phyloP scores from a whole-genome alignment of 1,139 yeast genomes.

The Magnusiomyces ingens region DNA sequence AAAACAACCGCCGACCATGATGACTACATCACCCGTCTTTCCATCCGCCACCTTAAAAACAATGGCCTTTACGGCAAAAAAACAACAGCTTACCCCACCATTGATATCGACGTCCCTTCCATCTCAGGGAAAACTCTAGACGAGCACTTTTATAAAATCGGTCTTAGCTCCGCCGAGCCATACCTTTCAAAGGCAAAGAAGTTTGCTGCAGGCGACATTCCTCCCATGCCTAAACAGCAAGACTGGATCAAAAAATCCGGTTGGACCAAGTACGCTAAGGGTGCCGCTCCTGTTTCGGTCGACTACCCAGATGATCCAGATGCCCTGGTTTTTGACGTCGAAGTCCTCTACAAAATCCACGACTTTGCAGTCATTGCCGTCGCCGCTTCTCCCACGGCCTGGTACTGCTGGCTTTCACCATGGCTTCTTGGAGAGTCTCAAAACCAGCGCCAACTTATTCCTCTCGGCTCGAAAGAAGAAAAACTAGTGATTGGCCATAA shows the following conservation, averaged over 20 bases:
- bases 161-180: conserved; percentile 50
- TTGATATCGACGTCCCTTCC: conserved; percentile 57
- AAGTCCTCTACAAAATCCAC: conserved; percentile 69
- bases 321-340: conserved; percentile 81
- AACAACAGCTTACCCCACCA: conserved; percentile 59
- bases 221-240: conserved; percentile 39
- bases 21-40: conserved; percentile 43
- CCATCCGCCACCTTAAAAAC: conserved; percentile 53
- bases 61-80: conserved; percentile 74
- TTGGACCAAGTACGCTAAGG: conserved; percentile 69
- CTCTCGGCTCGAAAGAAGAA: conserved; percentile 42
- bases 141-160: conserved; percentile 78
- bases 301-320: conserved; percentile 61
- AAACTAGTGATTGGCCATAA: conserved; percentile 82
- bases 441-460: conserved; percentile 58
- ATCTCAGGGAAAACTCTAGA: conserved; percentile 65
- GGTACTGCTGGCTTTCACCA: conserved; percentile 97
- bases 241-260: conserved; percentile 44
- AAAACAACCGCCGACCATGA: conserved; percentile 13
- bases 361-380: conserved; percentile 76
- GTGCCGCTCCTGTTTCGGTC: conserved; percentile 47
- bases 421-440: conserved; percentile 53
- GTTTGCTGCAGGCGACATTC: conserved; percentile 39
- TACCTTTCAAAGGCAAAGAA: conserved; percentile 45
- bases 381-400: conserved; percentile 69